Percentiles rank a stretch among this genome's conserved stretches.
These are phyloP conservation scores for Stephanodiscus minutulus DNA, from an alignment of 108 stramenopile genomes.

Conservation along the genomic window DNA sequence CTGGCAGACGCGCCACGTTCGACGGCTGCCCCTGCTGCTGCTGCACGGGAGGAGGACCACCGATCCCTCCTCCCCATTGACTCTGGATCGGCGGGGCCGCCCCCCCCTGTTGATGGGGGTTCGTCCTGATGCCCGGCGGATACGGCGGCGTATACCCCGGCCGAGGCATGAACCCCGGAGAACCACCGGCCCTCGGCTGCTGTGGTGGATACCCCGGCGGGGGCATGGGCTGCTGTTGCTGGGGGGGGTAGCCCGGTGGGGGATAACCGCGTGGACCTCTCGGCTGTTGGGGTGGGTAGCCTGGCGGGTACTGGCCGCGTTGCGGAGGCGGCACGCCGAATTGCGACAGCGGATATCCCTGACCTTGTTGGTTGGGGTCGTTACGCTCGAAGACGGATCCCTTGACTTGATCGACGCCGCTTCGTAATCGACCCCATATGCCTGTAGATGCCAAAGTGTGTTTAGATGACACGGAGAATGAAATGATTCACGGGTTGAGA, in stretches of 20 bases:
- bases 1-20: slow-evolving; percentile 5
- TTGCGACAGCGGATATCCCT: slow-evolving; percentile 44
- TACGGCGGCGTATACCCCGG: slow-evolving; percentile 44
- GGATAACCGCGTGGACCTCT: slow-evolving; percentile 17
- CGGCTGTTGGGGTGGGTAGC: slow-evolving; percentile 11
- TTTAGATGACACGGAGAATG: neutral
- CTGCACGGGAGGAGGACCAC: slow-evolving; percentile 21
- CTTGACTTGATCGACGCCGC: slow-evolving; percentile 46
- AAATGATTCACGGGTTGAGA: neutral
- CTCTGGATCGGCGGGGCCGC: slow-evolving; percentile 43
- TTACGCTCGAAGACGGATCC: slow-evolving; percentile 47
- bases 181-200: slow-evolving; percentile 8
- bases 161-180: slow-evolving; percentile 34
- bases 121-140: slow-evolving; percentile 33
- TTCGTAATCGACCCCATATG: slow-evolving; percentile 39
- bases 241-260: slow-evolving; percentile 29
- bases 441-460: slow-evolving; percentile 23
- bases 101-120: slow-evolving; percentile 19
- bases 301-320: slow-evolving; percentile 36
- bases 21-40: slow-evolving; percentile 14
- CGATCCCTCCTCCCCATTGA: slow-evolving; percentile 39
- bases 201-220: slow-evolving; percentile 19
- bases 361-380: slow-evolving; percentile 22
- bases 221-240: slow-evolving; percentile 18
- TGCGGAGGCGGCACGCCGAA: slow-evolving; percentile 53